Conservation (phyloP, 225 moss, liverwort and hornwort genomes). For the Physcomitrellopsis africana region DNA sequence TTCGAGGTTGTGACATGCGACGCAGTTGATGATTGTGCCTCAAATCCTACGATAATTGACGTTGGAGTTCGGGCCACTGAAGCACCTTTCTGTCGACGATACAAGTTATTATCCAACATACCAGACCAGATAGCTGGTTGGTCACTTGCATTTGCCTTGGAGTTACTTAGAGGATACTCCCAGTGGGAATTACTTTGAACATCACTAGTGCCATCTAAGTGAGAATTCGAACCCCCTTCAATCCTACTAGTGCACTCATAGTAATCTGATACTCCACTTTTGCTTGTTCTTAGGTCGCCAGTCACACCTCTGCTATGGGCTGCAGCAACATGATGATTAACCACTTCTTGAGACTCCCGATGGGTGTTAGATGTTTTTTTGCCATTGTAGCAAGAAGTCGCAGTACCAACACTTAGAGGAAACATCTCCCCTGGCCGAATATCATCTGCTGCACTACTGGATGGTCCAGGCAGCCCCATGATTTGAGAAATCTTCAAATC, state of each 20-base stretch:
- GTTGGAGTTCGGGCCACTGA: slow-evolving; percentile 52
- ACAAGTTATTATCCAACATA: slow-evolving; percentile 51
- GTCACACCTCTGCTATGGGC: slow-evolving; percentile 29
- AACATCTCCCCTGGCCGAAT: slow-evolving; percentile 35
- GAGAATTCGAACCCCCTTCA: slow-evolving; percentile 40
- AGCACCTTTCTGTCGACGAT: slow-evolving; percentile 52
- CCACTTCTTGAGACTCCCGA: slow-evolving; percentile 38
- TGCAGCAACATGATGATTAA: slow-evolving; percentile 6
- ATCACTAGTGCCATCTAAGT: slow-evolving; percentile 29
- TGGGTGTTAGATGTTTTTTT: slow-evolving; percentile 29
- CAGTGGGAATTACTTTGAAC: slow-evolving; percentile 55
- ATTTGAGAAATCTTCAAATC: slow-evolving; percentile 17
- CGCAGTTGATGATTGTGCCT: slow-evolving; percentile 56
- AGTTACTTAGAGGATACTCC: slow-evolving; percentile 53
- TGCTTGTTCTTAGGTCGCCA: slow-evolving; percentile 34
- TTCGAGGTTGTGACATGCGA: slow-evolving; percentile 41
- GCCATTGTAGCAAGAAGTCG: slow-evolving; percentile 10
- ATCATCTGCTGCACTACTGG: slow-evolving; percentile 37
- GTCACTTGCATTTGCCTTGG: slow-evolving; percentile 32
- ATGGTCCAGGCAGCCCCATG: slow-evolving; percentile 66
- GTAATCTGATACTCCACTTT: slow-evolving; percentile 53
- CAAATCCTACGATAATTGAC: slow-evolving; percentile 84
- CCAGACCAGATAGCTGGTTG: slow-evolving; percentile 55
- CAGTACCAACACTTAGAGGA: slow-evolving; percentile 33
- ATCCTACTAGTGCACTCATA: slow-evolving; percentile 55